Evolutionary conservation across 1,139 yeast species (phyloP), one percentile per base, ranked within the genome.

Genomic region (Taphrina populina): DNA sequence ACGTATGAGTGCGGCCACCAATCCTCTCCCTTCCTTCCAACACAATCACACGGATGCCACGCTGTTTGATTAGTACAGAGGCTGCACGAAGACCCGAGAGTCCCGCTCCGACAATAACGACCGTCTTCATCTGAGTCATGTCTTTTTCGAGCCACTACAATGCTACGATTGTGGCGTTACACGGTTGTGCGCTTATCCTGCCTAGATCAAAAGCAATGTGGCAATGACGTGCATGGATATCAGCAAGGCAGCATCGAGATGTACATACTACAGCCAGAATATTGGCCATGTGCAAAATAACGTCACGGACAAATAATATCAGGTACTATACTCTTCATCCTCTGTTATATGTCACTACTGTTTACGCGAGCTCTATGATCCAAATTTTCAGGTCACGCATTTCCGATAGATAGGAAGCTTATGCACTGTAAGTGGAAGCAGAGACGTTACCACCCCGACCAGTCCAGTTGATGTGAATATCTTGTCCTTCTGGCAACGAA

Each of bases 401-500:
- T 27, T 27, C 10, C 11, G 30, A 27, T 8, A 11, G 30, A 27
- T 27, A 73, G 72, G 64, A 20, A 64, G 66, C 47, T 75, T 80
- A 92, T 75, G 96, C 97, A 69, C 84, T 84, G 76, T 92, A 92
- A 66, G 95, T 86, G 55, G 96, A 77, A 64, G 98, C 95, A 65
- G 96, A 84, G 64, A 90, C 88, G 74, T 90, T 82, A 78, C 98
- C 98, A 7, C 54, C 98, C 70, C 83, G 84, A 73, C 98, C 98
- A 64, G 98, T 92, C 98, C 98, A 92, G 94, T 92, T 90, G 71
- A 90, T 79, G 46, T 52, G 57, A 21, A 52, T 30, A 37, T 37
- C 43, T 67, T 82, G 76, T 69, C 80, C 94, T 67, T 77, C 81
- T 77, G 92, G 90, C 73, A 85, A 79, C 70, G 75, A 75, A 59